Evolutionary conservation across 164 flowering plant genomes (phyloP).

Genomic region (Houttuynia cordata): DNA sequence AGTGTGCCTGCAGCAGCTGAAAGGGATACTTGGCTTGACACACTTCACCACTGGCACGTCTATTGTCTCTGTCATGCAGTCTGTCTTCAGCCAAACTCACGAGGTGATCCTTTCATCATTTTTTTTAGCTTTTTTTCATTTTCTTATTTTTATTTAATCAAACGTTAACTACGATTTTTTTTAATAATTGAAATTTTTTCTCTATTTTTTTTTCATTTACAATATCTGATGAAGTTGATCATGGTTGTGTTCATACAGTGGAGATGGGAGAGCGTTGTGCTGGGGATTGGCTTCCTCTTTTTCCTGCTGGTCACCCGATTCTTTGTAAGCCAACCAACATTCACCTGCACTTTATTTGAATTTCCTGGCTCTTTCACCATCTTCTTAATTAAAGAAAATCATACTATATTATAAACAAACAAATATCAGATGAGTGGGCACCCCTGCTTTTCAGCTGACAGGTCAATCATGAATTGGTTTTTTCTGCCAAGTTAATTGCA

Average conservation of each 20-base stretch:
- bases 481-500: no score
- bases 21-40: constrained; percentile 69
- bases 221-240: background rate
- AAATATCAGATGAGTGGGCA: no score
- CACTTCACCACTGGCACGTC: constrained; percentile 77
- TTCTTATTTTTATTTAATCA: no score
- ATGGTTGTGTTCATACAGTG: constrained; percentile 57
- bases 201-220: no score
- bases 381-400: no score
- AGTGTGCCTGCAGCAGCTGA: constrained; percentile 80
- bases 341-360: background rate
- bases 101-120: constrained; percentile 26
- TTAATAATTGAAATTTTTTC: no score
- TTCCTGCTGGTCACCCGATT: constrained; percentile 58
- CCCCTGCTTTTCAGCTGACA: no score
- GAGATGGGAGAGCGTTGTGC: constrained; percentile 90
- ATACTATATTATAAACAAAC: no score
- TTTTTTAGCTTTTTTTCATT: no score
- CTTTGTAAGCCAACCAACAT: constrained; percentile 45
- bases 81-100: constrained; percentile 68
- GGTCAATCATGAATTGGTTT: no score
- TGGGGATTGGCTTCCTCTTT: constrained; percentile 78
- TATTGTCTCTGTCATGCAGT: constrained; percentile 61
- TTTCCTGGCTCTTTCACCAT: background rate
- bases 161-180: no score